phyloP scores from a whole-genome alignment of 2,329 filamentous ascomycete species.

The Cordyceps cicadae region DNA sequence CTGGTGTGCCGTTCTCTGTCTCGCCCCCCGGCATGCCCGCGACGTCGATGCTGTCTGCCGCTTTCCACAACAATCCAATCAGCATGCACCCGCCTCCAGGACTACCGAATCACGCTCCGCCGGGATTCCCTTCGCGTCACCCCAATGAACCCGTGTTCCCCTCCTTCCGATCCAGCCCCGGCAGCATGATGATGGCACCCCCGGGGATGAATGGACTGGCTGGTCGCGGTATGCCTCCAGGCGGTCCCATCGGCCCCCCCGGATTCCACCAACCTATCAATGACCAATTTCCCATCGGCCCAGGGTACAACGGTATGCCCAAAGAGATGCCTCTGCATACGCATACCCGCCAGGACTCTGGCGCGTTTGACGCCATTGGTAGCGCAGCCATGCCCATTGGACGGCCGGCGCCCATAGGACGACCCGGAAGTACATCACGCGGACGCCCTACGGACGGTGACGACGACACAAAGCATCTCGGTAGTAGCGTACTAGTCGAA shows the following conservation, averaged over 20 bases:
- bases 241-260: conserved; percentile 27
- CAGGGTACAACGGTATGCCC: conserved; percentile 25
- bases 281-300: conserved; percentile 25
- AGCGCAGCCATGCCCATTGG: conserved; percentile 63
- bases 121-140: conserved; percentile 50
- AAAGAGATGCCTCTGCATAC: conserved; percentile 32
- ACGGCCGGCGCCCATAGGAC: conserved; percentile 78
- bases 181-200: conserved; percentile 38
- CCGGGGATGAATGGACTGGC: conserved; percentile 41
- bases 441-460: conserved; percentile 48
- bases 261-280: conserved; percentile 25
- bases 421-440: conserved; percentile 65
- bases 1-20: conserved; percentile 31
- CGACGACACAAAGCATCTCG: conserved; percentile 72
- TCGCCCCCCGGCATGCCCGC: conserved; percentile 47
- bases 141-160: conserved; percentile 43
- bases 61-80: conserved; percentile 47
- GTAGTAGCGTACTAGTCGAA: conserved; percentile 79
- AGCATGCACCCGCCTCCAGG: conserved; percentile 41
- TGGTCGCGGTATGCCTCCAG: conserved; percentile 35
- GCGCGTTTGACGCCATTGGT: conserved; percentile 50
- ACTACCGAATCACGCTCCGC: conserved; percentile 29
- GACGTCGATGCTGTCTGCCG: conserved; percentile 24
- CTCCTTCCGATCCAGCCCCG: conserved; percentile 38
- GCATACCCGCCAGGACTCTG: conserved; percentile 71